Base-by-base conservation (phyloP, 2,329 filamentous ascomycete genomes). In the Colletotrichum sp. region DNA sequence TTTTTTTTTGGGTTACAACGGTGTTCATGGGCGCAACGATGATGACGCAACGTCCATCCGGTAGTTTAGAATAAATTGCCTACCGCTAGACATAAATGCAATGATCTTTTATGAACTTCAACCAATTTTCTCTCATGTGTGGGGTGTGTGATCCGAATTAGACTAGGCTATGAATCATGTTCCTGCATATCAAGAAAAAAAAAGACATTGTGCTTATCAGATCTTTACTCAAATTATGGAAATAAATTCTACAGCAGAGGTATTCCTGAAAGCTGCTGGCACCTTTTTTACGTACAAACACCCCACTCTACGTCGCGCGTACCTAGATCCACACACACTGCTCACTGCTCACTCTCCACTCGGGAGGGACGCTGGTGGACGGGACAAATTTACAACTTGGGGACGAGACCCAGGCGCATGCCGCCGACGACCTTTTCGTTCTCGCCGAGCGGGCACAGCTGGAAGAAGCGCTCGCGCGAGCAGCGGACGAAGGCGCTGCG, bases 391-490 rank as follows among this genome's bases (percentile, higher is more conserved):
- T 84, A 91, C 83, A 91, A 78, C 84, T 91, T 91, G 1, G 90
- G 89, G 71, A 91, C 85, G 77, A 91, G 78, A 13, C 89, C 89
- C 72, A 91, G 87, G 69, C 85, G 82, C 73, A 90, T 89, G 2
- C 90, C 90, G 4, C 89, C 89, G 30, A 91, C 87, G 4, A 88
- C 86, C 85, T 90, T 91, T 67, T 90, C 89, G 74, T 88, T 90
- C 77, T 90, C 89, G 2, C 85, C 88, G 70, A 93, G 85, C 10
- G 91, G 91, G 78, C 91, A 91, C 12, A 94, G 83, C 82, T 94
- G 92, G 85, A 95, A 95, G 87, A 94, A 95, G 72, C 92, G 88
- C 82, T 93, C 92, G 9, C 93, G 86, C 67, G 90, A 90, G 80
- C 93, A 93, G 75, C 89, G 87, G 82, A 94, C 89, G 77, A 94